Conservation (phyloP, 192 early-diverging fungal genomes). For the Piromyces finnis region DNA sequence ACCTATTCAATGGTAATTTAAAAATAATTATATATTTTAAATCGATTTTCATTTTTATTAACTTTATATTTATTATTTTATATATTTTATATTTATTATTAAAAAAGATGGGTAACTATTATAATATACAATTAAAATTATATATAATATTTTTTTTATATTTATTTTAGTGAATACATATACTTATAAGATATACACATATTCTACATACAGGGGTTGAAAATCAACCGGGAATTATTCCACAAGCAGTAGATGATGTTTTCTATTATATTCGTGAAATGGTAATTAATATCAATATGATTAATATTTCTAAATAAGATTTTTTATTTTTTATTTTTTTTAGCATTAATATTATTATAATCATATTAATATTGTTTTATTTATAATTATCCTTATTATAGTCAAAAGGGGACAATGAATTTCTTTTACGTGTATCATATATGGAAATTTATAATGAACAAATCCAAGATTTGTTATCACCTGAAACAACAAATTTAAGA, state of each 20-base stretch:
- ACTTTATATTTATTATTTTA: too few relatives aligned
- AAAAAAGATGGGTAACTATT: too few relatives aligned
- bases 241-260: conserved; percentile 55
- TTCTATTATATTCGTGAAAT: conserved; percentile 52
- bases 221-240: conserved; percentile 54
- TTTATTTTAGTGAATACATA: too few relatives aligned
- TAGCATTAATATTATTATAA: too few relatives aligned
- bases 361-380: neutral
- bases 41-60: too few relatives aligned
- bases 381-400: neutral
- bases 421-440: conserved; percentile 85
- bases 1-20: conserved; percentile 47
- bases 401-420: conserved; percentile 52
- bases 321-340: neutral
- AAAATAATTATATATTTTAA: too few relatives aligned
- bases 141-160: too few relatives aligned
- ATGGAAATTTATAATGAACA: conserved; percentile 96
- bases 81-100: too few relatives aligned
- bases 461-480: conserved; percentile 74
- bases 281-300: neutral
- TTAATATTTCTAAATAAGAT: neutral
- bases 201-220: conserved; percentile 24
- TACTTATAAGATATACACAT: too few relatives aligned
- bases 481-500: conserved; percentile 60
- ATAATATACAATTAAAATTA: too few relatives aligned